Evolutionary conservation across 2,329 filamentous ascomycete species (phyloP), one percentile per base, ranked within the genome.

Genomic region (Colletotrichum caudatum): DNA sequence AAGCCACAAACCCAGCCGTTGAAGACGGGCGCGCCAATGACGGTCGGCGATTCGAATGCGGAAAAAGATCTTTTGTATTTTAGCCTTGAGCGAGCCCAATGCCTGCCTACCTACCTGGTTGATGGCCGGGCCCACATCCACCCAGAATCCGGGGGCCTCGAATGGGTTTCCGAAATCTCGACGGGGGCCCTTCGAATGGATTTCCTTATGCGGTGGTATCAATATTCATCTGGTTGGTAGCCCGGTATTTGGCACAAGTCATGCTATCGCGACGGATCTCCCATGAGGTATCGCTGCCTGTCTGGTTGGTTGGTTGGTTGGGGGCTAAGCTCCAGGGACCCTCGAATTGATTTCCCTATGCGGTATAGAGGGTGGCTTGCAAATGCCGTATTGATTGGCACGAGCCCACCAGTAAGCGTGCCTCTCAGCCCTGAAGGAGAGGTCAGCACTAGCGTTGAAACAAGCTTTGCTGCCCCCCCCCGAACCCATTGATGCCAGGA

Each of bases 391-490:
- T 44, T 41, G 26, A 62, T 26, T n/a, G n/a, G 8, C 33, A 18
- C 12, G 46, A 58, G 37, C 29, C n/a, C 44, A 23, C 41, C 23
- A 12, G 16, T 23, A 26, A 20, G 29, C 59, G 33, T 29, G 29
- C 33, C 20, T 14, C 18, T 29, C 41, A 44, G 35, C 56, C 23
- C 18, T 29, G 41, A 8, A 44, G 18, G 20, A 4, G n/a, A 26
- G 44, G 20, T 56, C 50, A 53, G 58, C 64, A 26, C 69, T 64
- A 69, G 56, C 29, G 66, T 59, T 39, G 29, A 69, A 71, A 71
- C 69, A 71, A 71, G 69, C 69, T 71, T 69, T 65, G 54, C 59
- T 39, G 18, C 20, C 57, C 18, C 57, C 18, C 26, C 56, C 37
- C 41, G 46, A 37, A 12, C 20, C 37, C 23, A 8, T 18, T 9